Evolutionary conservation across 2,329 filamentous ascomycete species (phyloP).

Genomic region (Fusarium praegraminearum): DNA sequence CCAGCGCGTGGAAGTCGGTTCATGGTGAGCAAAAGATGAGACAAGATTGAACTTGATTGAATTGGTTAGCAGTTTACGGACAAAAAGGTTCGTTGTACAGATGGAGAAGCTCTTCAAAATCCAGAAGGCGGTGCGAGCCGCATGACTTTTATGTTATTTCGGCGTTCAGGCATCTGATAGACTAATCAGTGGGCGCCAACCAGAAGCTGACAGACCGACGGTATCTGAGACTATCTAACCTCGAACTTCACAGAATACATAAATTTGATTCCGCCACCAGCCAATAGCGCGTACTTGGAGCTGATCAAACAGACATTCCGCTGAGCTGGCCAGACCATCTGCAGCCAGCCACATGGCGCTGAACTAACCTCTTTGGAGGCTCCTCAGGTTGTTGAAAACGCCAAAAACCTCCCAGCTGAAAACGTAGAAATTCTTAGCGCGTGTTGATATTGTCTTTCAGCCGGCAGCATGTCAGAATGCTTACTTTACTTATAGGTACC

Average conservation of each 20-base stretch:
- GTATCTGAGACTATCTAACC: slow-evolving; percentile 13
- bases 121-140: neutral
- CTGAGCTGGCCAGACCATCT: neutral
- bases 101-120: neutral
- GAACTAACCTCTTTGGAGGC: neutral
- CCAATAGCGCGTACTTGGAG: slow-evolving; percentile 4
- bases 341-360: slow-evolving; percentile 8
- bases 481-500: neutral
- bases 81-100: neutral
- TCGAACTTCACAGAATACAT: neutral
- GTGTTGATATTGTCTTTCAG: neutral
- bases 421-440: slow-evolving; percentile 37
- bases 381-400: slow-evolving; percentile 12
- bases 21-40: slow-evolving; percentile 30
- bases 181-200: slow-evolving; percentile 8
- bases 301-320: slow-evolving; percentile 1
- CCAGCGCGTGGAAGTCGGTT: slow-evolving; percentile 58
- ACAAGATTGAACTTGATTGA: too few species aligned
- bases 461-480: neutral
- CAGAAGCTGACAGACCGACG: neutral
- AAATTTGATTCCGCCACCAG: neutral
- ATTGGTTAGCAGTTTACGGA: neutral
- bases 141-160: slow-evolving; percentile 22
- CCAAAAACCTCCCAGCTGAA: slow-evolving; percentile 45
- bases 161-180: slow-evolving; percentile 16